Evolutionary conservation across 495 filamentous ascomycete species (phyloP).

Genomic region (Tuber brumale): DNA sequence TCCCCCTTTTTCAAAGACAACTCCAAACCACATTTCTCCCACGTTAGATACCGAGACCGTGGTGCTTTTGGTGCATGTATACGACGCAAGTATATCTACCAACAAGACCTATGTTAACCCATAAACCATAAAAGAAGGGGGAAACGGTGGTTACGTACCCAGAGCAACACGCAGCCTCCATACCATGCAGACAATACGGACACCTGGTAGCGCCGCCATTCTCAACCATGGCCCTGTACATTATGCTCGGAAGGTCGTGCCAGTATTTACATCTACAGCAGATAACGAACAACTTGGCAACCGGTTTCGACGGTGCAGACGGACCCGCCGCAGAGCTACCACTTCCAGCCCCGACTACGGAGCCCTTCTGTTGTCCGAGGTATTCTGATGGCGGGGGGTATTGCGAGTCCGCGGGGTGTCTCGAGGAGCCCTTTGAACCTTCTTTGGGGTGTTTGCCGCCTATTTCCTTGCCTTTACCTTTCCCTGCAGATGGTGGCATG

Average conservation of each 20-base stretch:
- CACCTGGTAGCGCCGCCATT: slow-evolving; percentile 56
- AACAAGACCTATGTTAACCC: slow-evolving; percentile 10
- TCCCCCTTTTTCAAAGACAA: background rate
- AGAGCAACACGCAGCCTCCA: slow-evolving; percentile 65
- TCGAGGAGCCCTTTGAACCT: slow-evolving; percentile 17
- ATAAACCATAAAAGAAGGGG: background rate
- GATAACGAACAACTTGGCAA: slow-evolving; percentile 72
- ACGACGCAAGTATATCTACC: slow-evolving; percentile 40
- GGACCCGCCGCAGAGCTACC: slow-evolving; percentile 14
- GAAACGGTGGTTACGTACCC: slow-evolving; percentile 49
- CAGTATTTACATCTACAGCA: slow-evolving; percentile 76
- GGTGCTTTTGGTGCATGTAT: slow-evolving; percentile 41
- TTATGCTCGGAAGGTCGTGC: slow-evolving; percentile 69
- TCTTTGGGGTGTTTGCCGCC: background rate
- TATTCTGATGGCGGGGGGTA: slow-evolving; percentile 17
- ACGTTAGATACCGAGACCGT: slow-evolving; percentile 8
- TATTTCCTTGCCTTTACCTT: slow-evolving; percentile 16
- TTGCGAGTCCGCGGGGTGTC: slow-evolving; percentile 6
- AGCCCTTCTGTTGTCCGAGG: slow-evolving; percentile 16
- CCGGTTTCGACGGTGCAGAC: slow-evolving; percentile 45
- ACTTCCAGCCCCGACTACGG: slow-evolving; percentile 4
- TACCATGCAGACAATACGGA: slow-evolving; percentile 71
- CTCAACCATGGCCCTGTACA: slow-evolving; percentile 67
- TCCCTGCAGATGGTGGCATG: background rate
- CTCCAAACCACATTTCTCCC: background rate